phyloP scores from a whole-genome alignment of 805 yeast genomes.

The Yueomyces sinensis region DNA sequence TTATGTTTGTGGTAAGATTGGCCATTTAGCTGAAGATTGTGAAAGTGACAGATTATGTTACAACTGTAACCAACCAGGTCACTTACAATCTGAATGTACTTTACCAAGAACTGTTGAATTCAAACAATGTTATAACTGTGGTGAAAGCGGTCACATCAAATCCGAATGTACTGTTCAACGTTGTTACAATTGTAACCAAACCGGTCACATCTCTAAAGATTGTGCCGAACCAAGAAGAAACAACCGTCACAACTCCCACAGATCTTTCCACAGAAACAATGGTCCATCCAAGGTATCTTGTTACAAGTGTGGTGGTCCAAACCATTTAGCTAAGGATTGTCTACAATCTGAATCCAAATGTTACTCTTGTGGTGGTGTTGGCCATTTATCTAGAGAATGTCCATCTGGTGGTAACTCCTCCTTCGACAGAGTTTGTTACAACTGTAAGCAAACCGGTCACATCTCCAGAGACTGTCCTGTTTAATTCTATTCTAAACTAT shows the following conservation, averaged over 20 bases:
- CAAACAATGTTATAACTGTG: conserved; percentile 90
- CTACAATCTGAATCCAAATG: conserved; percentile 66
- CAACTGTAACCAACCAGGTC: conserved; percentile 86
- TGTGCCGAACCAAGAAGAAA: conserved; percentile 38
- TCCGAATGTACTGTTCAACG: conserved; percentile 66
- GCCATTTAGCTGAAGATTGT: conserved; percentile 85
- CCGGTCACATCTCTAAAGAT: conserved; percentile 74
- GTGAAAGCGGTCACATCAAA: conserved; percentile 80
- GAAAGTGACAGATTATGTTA: conserved; percentile 80
- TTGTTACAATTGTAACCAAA: conserved; percentile 67
- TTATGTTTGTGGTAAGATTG: conserved; percentile 85
- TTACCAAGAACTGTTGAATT: conserved; percentile 73
- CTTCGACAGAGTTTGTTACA: conserved; percentile 36
- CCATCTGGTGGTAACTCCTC: conserved; percentile 25
- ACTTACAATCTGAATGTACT: conserved; percentile 79
- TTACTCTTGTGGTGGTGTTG: conserved; percentile 83
- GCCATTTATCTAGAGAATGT: conserved; percentile 84
- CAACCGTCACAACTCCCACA: conserved; percentile 1
- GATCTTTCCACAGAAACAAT: conserved; percentile 2
- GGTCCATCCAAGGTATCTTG: conserved; percentile 34
- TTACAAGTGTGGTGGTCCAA: conserved; percentile 87
- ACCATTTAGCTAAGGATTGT: conserved; percentile 88
- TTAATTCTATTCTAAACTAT: no score
- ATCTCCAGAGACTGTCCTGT: conserved; percentile 64
- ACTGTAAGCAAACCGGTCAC: conserved; percentile 57